These are phyloP conservation scores for Bocquillonia castaneifolia DNA, from an alignment of 441 rosid genomes.

Conservation along the genomic window DNA sequence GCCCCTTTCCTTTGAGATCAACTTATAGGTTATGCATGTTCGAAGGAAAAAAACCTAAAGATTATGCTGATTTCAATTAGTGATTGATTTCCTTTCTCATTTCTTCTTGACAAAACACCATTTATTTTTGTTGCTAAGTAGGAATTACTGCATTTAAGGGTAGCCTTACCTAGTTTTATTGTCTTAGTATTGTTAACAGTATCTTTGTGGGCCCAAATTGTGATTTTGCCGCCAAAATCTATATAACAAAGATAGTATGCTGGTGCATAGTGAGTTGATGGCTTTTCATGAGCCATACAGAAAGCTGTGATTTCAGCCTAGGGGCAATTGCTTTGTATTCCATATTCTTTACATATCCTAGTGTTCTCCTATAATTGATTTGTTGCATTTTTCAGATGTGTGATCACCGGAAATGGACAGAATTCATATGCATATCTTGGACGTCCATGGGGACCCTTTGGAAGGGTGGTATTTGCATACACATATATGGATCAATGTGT, in stretches of 20 bases:
- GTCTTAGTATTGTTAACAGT: neutral
- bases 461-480: slow-evolving; percentile 82
- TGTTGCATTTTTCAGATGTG: slow-evolving; percentile 55
- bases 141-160: neutral
- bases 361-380: neutral
- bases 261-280: neutral
- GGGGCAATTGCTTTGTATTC: neutral
- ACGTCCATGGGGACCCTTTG: slow-evolving; percentile 99
- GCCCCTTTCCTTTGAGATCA: neutral
- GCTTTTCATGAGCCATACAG: neutral
- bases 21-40: neutral
- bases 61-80: too few relatives aligned
- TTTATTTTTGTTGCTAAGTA: neutral
- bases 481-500: slow-evolving; percentile 81
- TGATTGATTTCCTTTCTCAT: neutral
- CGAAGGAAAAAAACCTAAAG: too few relatives aligned
- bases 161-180: neutral
- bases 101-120: neutral
- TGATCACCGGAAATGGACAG: slow-evolving; percentile 85
- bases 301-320: slow-evolving; percentile 1
- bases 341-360: neutral
- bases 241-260: neutral
- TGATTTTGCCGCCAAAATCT: neutral
- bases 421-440: slow-evolving; percentile 64
- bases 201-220: neutral